Evolutionary conservation across 306 rosid species (phyloP), one percentile per base, ranked within the genome.

Genomic region (Dryas octopetala): DNA sequence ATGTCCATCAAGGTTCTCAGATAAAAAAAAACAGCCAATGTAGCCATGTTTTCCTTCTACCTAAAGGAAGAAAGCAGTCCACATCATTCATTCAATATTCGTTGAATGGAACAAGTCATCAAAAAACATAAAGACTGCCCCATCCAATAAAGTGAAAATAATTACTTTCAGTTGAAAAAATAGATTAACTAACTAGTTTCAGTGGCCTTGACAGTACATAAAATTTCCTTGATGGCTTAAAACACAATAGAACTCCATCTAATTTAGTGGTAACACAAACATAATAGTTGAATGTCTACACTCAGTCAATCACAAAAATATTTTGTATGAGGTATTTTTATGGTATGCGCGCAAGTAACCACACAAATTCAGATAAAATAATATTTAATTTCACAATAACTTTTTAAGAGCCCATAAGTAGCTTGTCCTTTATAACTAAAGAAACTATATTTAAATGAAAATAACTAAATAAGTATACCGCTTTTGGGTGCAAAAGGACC

Each of bases 21-120:
- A 86, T 79, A 94, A 81, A 89, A 88, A 88, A 85, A 94, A 94
- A 54, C 95, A 94, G 70, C 95, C 96, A 82, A 83, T 58, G 68
- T 80, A 84, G 70, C 87, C 88, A 66, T 87, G 79, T 81, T 88
- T 91, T 66, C 85, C 89, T 83, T 87, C 86, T 53, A 92, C 98
- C 98, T 94, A 84, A 74, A 81, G 78, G 62, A 85, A 78, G 60
- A 76, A 53, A 59, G 70, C 71, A 65, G 28, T 62, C 76, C 49
- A 60, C 65, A 47, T 74, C 23, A 78, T 44, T 47, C 53, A 64
- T 57, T 70, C 77, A 50, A 52, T 50, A 54, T 45, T 64, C 28
- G 11, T 46, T 4, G 64, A 50, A 57, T 17, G 26, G 19, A 2
- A 17, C 9, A 5, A 47, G 68, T 15, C 7, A 7, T 14, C 51